Percentiles rank a stretch among this genome's conserved stretches.
Evolutionary conservation across 192 early-diverging fungal species (phyloP).

Genomic region (Piromyces sp.): DNA sequence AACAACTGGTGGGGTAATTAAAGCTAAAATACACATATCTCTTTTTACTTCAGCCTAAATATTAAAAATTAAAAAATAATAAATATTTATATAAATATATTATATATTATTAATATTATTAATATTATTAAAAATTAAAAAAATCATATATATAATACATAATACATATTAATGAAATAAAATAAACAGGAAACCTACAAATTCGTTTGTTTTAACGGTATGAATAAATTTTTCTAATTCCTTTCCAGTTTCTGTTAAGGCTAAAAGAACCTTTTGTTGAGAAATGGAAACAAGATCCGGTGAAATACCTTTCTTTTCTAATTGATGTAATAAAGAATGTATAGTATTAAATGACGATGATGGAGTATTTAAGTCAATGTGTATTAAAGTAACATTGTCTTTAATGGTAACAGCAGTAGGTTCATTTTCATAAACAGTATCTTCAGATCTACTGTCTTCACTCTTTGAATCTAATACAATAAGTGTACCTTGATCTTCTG

Average conservation of each 20-base stretch:
- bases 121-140: no score
- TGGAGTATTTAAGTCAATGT: not conserved
- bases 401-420: constrained; percentile 92
- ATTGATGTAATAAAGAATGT: not conserved
- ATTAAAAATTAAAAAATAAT: not conserved
- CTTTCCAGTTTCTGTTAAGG: not conserved
- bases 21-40: not conserved
- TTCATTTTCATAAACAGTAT: not conserved
- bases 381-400: constrained; percentile 36
- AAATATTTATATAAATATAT: not conserved
- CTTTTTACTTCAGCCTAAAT: not conserved
- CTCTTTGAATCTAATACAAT: constrained; percentile 58
- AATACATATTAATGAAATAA: no score
- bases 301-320: not conserved
- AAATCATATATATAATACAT: no score
- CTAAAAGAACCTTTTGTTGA: not conserved
- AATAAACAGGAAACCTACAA: not conserved
- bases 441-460: constrained; percentile 1
- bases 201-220: not conserved
- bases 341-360: not conserved
- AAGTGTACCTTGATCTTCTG: constrained; percentile 72
- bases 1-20: not conserved
- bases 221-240: not conserved
- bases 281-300: not conserved
- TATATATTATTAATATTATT: no score